Percentiles rank a stretch among this genome's conserved stretches.
These are phyloP conservation scores for Allomyces macrogynus DNA, from an alignment of 192 early-diverging fungal genomes.

Conservation along the genomic window DNA sequence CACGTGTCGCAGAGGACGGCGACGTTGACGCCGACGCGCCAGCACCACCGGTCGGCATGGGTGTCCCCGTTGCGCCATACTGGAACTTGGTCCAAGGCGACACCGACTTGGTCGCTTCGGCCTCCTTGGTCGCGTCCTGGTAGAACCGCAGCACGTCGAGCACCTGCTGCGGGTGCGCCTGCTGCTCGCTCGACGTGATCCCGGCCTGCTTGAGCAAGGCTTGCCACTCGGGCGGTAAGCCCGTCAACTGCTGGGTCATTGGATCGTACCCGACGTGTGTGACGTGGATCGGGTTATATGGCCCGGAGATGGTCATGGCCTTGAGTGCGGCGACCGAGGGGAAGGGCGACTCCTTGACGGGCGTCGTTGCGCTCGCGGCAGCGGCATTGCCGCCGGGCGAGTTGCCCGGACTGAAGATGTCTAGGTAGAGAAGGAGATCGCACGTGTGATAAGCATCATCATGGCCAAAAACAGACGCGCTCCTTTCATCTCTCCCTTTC, in stretches of 20 bases:
- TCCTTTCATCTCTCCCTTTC: not conserved
- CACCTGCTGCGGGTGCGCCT: slow-evolving; percentile 29
- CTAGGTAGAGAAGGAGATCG: too few relatives aligned
- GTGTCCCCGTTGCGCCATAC: not conserved
- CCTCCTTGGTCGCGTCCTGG: not conserved
- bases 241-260: slow-evolving; percentile 26
- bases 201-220: slow-evolving; percentile 28
- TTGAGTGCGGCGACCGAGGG: not conserved
- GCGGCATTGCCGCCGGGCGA: too few relatives aligned
- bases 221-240: slow-evolving; percentile 33
- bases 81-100: not conserved
- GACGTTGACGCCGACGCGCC: too few relatives aligned
- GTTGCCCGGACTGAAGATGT: too few relatives aligned
- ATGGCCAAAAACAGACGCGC: too few relatives aligned
- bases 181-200: slow-evolving; percentile 31
- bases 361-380: too few relatives aligned
- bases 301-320: slow-evolving; percentile 20
- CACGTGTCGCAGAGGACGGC: too few relatives aligned
- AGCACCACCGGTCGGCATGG: too few relatives aligned
- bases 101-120: not conserved
- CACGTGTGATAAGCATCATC: too few relatives aligned
- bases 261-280: slow-evolving; percentile 40
- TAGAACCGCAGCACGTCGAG: slow-evolving; percentile 26
- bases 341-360: not conserved
- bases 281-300: slow-evolving; percentile 39